Evolutionary conservation across 129 eudicot genomes (phyloP).

Genomic region (Escallonia rubra): DNA sequence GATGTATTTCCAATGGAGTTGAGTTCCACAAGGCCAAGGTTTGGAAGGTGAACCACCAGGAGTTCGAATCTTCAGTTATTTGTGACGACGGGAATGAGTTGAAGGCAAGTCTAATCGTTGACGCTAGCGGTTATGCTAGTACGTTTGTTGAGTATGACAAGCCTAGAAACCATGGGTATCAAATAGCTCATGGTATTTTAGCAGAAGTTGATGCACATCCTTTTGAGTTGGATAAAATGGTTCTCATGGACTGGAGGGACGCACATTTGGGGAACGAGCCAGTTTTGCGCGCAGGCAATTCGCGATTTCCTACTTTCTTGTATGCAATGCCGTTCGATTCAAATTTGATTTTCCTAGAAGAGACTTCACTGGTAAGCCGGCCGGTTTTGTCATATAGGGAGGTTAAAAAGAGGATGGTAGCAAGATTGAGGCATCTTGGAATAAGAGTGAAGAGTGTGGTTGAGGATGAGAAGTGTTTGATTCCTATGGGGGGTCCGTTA

Average conservation of each 20-base stretch:
- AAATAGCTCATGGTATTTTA: slow-evolving; percentile 78
- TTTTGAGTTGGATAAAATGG: slow-evolving; percentile 75
- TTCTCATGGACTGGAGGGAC: slow-evolving; percentile 89
- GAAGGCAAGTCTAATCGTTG: slow-evolving; percentile 62
- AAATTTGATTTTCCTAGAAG: slow-evolving; percentile 65
- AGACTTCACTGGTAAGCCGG: slow-evolving; percentile 71
- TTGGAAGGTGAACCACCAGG: slow-evolving; percentile 61
- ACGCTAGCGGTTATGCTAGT: slow-evolving; percentile 79
- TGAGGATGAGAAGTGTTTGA: slow-evolving; percentile 75
- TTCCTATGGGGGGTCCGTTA: slow-evolving; percentile 87
- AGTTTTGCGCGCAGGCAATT: slow-evolving; percentile 37
- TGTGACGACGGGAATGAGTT: slow-evolving; percentile 69
- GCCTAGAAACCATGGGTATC: slow-evolving; percentile 79
- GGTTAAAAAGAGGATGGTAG: slow-evolving; percentile 61
- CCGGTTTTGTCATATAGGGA: slow-evolving; percentile 60
- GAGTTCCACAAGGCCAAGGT: slow-evolving; percentile 69
- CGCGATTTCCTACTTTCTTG: slow-evolving; percentile 52
- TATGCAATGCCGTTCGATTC: slow-evolving; percentile 82
- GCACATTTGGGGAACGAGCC: slow-evolving; percentile 87
- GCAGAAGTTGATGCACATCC: slow-evolving; percentile 78
- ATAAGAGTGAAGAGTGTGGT: slow-evolving; percentile 52
- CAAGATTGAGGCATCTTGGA: slow-evolving; percentile 74
- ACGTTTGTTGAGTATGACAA: slow-evolving; percentile 61
- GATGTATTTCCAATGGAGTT: slow-evolving; percentile 58
- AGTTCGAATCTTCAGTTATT: slow-evolving; percentile 58